phyloP scores from a whole-genome alignment of 208 protist genomes.

The Angomonas ambiguus region DNA sequence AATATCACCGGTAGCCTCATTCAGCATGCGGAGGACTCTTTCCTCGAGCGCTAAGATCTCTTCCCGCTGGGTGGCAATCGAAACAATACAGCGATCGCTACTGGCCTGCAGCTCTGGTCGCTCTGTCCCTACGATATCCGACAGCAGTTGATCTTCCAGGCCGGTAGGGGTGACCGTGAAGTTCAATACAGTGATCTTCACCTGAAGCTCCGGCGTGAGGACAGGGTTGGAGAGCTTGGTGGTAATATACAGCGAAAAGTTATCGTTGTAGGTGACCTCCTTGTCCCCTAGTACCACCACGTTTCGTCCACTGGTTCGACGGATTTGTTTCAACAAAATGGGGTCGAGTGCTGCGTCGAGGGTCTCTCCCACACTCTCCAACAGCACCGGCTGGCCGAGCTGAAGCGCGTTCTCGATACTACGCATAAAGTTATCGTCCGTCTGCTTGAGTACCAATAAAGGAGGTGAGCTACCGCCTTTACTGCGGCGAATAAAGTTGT shows the following conservation, averaged over 20 bases:
- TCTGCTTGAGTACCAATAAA: slow-evolving; percentile 90
- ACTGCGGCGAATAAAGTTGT: slow-evolving; percentile 92
- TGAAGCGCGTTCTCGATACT: slow-evolving; percentile 92
- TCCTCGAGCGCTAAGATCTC: slow-evolving; percentile 92
- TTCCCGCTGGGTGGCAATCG: slow-evolving; percentile 91
- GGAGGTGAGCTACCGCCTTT: slow-evolving; percentile 45
- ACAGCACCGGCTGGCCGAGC: slow-evolving; percentile 92
- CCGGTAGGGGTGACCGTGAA: slow-evolving; percentile 91
- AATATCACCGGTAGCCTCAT: slow-evolving; percentile 90
- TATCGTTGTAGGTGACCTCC: slow-evolving; percentile 91
- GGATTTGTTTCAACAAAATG: slow-evolving; percentile 92
- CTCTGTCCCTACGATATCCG: slow-evolving; percentile 86
- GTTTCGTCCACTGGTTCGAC: slow-evolving; percentile 74
- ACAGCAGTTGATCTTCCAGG: slow-evolving; percentile 91
- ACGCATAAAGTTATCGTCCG: slow-evolving; percentile 88
- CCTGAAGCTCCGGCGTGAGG: slow-evolving; percentile 93
- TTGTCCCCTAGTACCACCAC: slow-evolving; percentile 91
- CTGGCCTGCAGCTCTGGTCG: slow-evolving; percentile 82
- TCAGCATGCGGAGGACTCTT: slow-evolving; percentile 91
- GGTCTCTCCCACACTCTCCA: slow-evolving; percentile 94
- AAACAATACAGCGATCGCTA: slow-evolving; percentile 84
- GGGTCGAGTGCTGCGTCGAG: slow-evolving; percentile 94
- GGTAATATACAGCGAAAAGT: slow-evolving; percentile 94
- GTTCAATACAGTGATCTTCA: slow-evolving; percentile 91
- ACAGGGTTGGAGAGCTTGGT: slow-evolving; percentile 94